phyloP scores from a whole-genome alignment of 768 basidiomycete genomes.

The Rhodotorula paludigena region DNA sequence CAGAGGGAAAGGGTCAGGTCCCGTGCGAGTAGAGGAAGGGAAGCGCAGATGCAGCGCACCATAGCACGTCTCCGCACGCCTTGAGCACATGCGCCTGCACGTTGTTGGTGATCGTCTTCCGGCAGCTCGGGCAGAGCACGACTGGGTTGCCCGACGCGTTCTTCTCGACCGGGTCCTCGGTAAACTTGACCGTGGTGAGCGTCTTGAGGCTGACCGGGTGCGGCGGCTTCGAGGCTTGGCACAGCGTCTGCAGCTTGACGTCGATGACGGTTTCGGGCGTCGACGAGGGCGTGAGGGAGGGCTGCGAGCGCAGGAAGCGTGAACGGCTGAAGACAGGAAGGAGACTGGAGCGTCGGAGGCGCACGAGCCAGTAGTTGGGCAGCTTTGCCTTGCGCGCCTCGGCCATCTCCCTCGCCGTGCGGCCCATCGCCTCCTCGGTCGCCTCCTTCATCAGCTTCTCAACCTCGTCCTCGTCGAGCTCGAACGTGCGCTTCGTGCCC shows the following conservation, averaged over 20 bases:
- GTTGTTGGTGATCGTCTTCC: conserved; percentile 74
- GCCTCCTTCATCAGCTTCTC: conserved; percentile 70
- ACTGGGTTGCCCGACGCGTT: conserved; percentile 15
- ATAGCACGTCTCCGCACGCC: conserved; percentile 84
- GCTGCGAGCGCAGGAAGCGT: not conserved
- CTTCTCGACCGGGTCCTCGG: conserved; percentile 48
- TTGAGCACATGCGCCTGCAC: conserved; percentile 69
- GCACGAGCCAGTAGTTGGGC: conserved; percentile 85
- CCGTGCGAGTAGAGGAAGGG: not conserved
- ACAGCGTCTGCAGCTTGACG: conserved; percentile 74
- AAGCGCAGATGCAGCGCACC: conserved; percentile 44
- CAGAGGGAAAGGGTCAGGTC: not conserved
- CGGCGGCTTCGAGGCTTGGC: conserved; percentile 70
- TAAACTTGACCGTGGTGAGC: conserved; percentile 74
- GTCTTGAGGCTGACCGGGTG: conserved; percentile 79
- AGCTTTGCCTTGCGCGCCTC: conserved; percentile 80
- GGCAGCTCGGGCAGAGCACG: conserved; percentile 82
- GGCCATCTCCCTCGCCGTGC: conserved; percentile 65
- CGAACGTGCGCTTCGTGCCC: conserved; percentile 73
- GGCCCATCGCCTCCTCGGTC: conserved; percentile 75
- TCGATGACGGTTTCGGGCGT: conserved; percentile 23
- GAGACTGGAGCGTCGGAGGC: not conserved
- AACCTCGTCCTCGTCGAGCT: conserved; percentile 67
- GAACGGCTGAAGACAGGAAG: too few relatives aligned
- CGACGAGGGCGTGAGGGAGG: conserved; percentile 30